Evolutionary conservation across 768 basidiomycete species (phyloP).

Genomic region (Kwoniella europaea): DNA sequence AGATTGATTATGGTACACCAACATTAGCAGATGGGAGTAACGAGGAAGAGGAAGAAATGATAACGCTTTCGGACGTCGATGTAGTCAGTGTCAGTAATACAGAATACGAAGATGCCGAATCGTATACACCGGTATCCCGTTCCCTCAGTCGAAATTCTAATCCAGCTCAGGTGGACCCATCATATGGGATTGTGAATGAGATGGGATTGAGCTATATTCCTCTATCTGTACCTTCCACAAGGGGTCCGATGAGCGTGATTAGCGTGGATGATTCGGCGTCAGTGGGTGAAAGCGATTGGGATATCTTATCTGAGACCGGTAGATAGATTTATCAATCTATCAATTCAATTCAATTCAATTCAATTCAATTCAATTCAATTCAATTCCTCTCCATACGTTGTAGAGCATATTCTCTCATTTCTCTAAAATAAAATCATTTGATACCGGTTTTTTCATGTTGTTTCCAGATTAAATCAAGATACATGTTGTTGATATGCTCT

Average conservation of each 20-base stretch:
- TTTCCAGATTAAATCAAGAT: background rate
- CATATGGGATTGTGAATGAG: background rate
- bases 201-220: constrained; percentile 18
- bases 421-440: background rate
- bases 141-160: constrained; percentile 6
- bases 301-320: constrained; percentile 15
- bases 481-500: constrained; percentile 9
- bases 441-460: background rate
- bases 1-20: background rate
- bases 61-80: constrained; percentile 20
- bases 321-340: background rate
- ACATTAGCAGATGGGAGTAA: background rate
- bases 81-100: constrained; percentile 17
- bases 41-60: constrained; percentile 27
- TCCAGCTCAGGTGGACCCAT: background rate
- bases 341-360: no score
- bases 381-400: background rate
- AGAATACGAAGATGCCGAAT: constrained; percentile 45
- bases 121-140: constrained; percentile 37
- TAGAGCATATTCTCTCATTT: no score
- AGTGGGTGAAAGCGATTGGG: constrained; percentile 31
- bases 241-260: constrained; percentile 43
- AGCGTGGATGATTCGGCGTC: constrained; percentile 40
- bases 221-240: background rate
- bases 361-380: no score